Percentiles rank a stretch among this genome's conserved stretches.
phyloP scores from a whole-genome alignment of 768 basidiomycete species.

The Rubroboletus pulcherrimus region DNA sequence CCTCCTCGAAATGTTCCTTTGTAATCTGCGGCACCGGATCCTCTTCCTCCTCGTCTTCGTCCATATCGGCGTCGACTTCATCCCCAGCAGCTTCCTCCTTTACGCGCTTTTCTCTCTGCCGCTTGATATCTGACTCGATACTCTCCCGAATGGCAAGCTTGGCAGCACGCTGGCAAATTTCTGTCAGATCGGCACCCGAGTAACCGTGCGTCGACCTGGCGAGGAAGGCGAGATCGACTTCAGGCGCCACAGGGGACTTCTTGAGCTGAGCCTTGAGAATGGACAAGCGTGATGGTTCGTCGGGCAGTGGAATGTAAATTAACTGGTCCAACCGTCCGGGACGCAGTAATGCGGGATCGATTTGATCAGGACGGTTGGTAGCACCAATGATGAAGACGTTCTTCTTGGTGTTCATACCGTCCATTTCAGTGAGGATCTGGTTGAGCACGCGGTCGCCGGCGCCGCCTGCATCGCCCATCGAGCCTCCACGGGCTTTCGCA shows the following conservation, averaged over 20 bases:
- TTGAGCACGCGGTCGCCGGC: constrained; percentile 98
- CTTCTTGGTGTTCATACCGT: constrained; percentile 98
- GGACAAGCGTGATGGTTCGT: constrained; percentile 84
- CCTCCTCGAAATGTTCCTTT: constrained; percentile 94
- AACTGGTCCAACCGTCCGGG: constrained; percentile 99
- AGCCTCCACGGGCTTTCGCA: constrained; percentile 90
- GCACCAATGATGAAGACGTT: constrained; percentile 99
- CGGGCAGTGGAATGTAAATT: constrained; percentile 98
- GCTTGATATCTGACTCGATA: constrained; percentile 88
- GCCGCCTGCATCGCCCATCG: constrained; percentile 87
- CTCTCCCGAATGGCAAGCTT: constrained; percentile 95
- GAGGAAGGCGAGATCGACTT: constrained; percentile 83
- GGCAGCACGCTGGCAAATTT: constrained; percentile 96
- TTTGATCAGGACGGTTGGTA: constrained; percentile 95
- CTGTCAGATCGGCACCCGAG: constrained; percentile 99
- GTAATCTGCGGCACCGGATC: constrained; percentile 92
- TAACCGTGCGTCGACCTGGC: constrained; percentile 93
- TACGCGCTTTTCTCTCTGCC: constrained; percentile 73
- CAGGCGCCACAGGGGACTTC: constrained; percentile 81
- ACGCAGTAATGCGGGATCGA: constrained; percentile 88
- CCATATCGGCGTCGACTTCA: constrained; percentile 70
- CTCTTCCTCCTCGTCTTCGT: constrained; percentile 62
- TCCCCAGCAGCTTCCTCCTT: constrained; percentile 65
- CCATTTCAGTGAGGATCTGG: constrained; percentile 97
- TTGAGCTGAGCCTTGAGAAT: constrained; percentile 91